Percentiles rank a stretch among this genome's conserved stretches.
These are phyloP conservation scores for Metschnikowia gelsemii DNA, from an alignment of 805 yeast genomes.

Conservation along the genomic window DNA sequence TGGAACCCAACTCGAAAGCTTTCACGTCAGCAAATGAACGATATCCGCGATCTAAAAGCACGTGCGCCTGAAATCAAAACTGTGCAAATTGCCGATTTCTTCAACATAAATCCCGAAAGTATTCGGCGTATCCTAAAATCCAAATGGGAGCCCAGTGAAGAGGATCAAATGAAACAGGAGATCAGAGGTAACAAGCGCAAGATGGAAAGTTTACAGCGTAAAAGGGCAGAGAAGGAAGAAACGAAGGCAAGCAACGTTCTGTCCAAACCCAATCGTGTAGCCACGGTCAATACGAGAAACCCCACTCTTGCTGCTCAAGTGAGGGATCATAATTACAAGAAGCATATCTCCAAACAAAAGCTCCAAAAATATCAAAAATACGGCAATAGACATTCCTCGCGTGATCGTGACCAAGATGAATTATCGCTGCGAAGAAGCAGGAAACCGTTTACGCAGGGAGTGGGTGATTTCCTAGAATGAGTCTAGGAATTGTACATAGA, in stretches of 20 bases:
- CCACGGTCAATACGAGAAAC: too few species aligned
- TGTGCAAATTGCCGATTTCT: slow-evolving; percentile 58
- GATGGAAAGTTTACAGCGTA: slow-evolving; percentile 18
- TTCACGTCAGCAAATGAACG: slow-evolving; percentile 67
- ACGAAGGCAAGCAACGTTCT: not conserved
- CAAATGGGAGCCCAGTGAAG: slow-evolving; percentile 65
- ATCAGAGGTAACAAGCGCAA: slow-evolving; percentile 49
- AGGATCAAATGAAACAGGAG: slow-evolving; percentile 47
- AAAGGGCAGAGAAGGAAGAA: slow-evolving; percentile 11
- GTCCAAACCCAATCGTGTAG: too few species aligned
- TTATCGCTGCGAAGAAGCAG: slow-evolving; percentile 1
- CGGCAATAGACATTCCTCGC: not conserved
- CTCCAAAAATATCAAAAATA: not conserved
- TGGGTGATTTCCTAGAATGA: slow-evolving; percentile 30
- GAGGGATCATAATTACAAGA: not conserved
- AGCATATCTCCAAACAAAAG: too few species aligned
- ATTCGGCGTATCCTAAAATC: slow-evolving; percentile 76
- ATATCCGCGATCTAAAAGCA: slow-evolving; percentile 54
- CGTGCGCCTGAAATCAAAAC: slow-evolving; percentile 61
- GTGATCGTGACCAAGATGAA: not conserved
- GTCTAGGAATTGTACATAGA: slow-evolving; percentile 14
- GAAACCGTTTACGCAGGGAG: slow-evolving; percentile 25
- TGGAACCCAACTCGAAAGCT: slow-evolving; percentile 72
- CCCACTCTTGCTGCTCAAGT: not conserved
- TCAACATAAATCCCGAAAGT: slow-evolving; percentile 76